Evolutionary conservation across 2,329 filamentous ascomycete species (phyloP), one percentile per base, ranked within the genome.

Genomic region (Aspergillus aculeatus): DNA sequence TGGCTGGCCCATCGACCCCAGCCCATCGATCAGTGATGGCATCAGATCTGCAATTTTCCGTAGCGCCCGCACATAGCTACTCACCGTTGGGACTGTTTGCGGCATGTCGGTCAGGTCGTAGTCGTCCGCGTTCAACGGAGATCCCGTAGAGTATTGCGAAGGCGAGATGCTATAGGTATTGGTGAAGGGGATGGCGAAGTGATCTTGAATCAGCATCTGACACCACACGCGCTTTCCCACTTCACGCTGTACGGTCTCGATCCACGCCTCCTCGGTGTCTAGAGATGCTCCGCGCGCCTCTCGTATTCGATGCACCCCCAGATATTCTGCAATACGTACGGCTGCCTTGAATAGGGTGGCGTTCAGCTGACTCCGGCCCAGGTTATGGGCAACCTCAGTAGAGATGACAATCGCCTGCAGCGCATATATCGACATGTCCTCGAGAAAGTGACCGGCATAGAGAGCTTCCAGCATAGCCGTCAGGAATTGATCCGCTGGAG

Each of bases 351-450:
- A 68, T 4, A 77, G 61, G 10, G 72, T 75, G 0, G 73, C 73
- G 32, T 73, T 73, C 2, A 74, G 57, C 50, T 75, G 68, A 57
- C 74, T 77, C 32, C 71, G 61, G 1, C 75, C 75, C 5, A 77
- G 65, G 47, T 75, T 76, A 60, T 77, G 75, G 1, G 73, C 75
- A 19, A 75, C 66, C 55, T 75, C 67, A 0, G 74, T 76, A 3
- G 74, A 75, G 6, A 77, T 72, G 21, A 73, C 71, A 32, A 75
- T 69, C n/a, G 75, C 74, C 54, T 76, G 75, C 11, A 75, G 69
- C 2, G 71, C 69, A 31, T 65, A 68, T n/a, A 69, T 49, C 1
- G 68, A 70, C 5, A 68, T 57, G 50, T 71, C 73, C 55, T 73
- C 66, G 35, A 77, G 60, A 32, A 73, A 77, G 47, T 76, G 60